Evolutionary conservation across 129 eudicot genomes (phyloP).

Genomic region (Flaveria ramosissima): DNA sequence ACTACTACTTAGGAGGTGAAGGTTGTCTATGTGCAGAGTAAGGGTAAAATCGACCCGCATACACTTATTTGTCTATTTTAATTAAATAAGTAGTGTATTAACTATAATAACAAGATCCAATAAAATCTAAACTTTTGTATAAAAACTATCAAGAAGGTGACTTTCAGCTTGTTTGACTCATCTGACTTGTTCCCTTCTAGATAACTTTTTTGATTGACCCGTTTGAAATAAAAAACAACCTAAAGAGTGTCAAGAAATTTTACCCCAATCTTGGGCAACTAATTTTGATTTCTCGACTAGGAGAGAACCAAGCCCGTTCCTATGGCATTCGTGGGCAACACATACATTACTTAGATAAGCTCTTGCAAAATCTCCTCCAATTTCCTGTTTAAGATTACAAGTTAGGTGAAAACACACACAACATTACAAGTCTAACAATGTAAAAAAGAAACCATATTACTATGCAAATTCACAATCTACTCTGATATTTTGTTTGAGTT

Average conservation of each 20-base stretch:
- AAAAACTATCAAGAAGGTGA: not conserved
- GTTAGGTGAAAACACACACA: not conserved
- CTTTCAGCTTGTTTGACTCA: not conserved
- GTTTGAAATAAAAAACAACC: not conserved
- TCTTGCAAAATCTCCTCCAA: slow-evolving; percentile 78
- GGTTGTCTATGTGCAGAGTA: not conserved
- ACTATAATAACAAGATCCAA: not conserved
- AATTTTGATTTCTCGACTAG: slow-evolving; percentile 59
- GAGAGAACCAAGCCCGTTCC: slow-evolving; percentile 71
- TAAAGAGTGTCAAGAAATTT: not conserved
- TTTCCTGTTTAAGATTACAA: slow-evolving; percentile 52
- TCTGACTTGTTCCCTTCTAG: not conserved
- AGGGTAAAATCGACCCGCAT: not conserved
- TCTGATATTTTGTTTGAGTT: not conserved
- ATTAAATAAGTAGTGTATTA: not conserved
- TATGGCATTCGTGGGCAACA: slow-evolving; percentile 79
- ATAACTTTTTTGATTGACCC: slow-evolving; percentile 5
- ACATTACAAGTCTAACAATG: not conserved
- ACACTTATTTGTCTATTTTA: not conserved
- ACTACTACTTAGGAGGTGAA: not conserved
- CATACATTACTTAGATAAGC: slow-evolving; percentile 90
- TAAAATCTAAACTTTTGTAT: not conserved
- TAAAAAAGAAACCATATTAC: not conserved
- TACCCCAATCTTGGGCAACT: slow-evolving; percentile 90
- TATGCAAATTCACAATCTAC: not conserved